phyloP scores from a whole-genome alignment of 2,329 filamentous ascomycete genomes.

The Fusarium camptoceras region DNA sequence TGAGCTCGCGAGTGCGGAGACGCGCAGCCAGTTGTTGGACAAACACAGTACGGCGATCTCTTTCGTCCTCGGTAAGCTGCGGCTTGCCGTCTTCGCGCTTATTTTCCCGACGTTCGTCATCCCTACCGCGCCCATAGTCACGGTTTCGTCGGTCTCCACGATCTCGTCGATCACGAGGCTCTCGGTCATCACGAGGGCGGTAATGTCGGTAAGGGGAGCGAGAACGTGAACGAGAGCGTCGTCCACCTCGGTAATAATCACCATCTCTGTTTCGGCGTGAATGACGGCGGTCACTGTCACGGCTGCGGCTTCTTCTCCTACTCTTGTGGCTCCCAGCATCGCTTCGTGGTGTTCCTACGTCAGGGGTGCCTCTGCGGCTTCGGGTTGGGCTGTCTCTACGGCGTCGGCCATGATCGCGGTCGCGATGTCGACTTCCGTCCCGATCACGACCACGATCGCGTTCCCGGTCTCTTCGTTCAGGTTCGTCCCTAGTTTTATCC shows the following conservation, averaged over 20 bases:
- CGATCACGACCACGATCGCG: conserved; percentile 68
- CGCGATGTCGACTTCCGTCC: conserved; percentile 66
- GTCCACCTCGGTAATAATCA: conserved; percentile 71
- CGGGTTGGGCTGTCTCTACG: conserved; percentile 67
- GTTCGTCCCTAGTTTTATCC: conserved; percentile 61
- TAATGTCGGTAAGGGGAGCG: conserved; percentile 75
- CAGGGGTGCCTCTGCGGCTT: conserved; percentile 61
- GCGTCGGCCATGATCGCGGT: conserved; percentile 61
- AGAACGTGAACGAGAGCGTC: conserved; percentile 75
- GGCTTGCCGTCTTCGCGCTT: conserved; percentile 68
- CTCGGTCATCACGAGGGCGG: conserved; percentile 66
- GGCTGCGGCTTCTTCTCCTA: conserved; percentile 82
- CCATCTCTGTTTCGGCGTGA: conserved; percentile 79
- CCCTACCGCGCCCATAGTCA: conserved; percentile 65
- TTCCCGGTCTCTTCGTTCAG: conserved; percentile 66
- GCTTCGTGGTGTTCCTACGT: conserved; percentile 76
- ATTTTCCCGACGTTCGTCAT: conserved; percentile 58
- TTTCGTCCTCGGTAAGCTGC: conserved; percentile 91
- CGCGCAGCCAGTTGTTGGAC: conserved; percentile 97
- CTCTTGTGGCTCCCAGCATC: conserved; percentile 84
- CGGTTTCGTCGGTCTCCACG: conserved; percentile 63
- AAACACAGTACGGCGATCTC: conserved; percentile 96
- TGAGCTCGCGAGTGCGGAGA: conserved; percentile 90
- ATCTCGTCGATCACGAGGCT: conserved; percentile 63
- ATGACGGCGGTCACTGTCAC: conserved; percentile 79